Conservation (phyloP, 208 protist species). For the Acanthamoeba castellanii region DNA sequence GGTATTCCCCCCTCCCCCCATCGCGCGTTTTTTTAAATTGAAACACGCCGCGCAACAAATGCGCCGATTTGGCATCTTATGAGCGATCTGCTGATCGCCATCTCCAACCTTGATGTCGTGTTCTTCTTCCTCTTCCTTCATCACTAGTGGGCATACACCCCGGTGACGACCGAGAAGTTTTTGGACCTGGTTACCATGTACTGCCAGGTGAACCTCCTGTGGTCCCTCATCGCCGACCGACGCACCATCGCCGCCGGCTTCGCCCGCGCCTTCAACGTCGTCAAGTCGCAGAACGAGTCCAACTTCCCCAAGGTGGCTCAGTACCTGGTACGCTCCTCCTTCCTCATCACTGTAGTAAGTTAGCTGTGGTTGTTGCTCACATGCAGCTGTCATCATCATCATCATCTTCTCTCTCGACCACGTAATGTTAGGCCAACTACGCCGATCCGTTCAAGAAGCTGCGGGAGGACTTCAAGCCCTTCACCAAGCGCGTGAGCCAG, state of each 20-base stretch:
- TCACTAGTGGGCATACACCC: conserved; percentile 17
- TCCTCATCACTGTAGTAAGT: background rate
- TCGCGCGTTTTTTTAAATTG: background rate
- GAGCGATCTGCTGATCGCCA: background rate
- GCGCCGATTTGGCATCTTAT: background rate
- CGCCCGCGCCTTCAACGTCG: conserved; percentile 26
- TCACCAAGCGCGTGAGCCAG: conserved; percentile 50
- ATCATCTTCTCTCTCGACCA: too few species aligned
- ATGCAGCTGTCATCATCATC: background rate
- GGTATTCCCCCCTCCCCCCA: background rate
- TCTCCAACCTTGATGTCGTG: background rate
- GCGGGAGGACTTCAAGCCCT: conserved; percentile 57
- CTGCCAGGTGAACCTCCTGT: conserved; percentile 44
- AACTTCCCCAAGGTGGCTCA: conserved; percentile 58
- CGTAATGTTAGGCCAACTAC: conserved; percentile 5
- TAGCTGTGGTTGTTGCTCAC: background rate
- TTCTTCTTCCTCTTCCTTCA: background rate
- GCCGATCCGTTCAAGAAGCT: conserved; percentile 54
- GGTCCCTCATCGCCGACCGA: conserved; percentile 48
- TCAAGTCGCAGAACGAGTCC: conserved; percentile 54
- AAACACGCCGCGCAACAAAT: background rate
- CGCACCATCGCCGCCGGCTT: conserved; percentile 15
- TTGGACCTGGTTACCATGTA: conserved; percentile 52
- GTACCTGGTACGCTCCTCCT: background rate
- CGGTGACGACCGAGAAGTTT: background rate